These are phyloP conservation scores for Ophiostoma quercus DNA, from an alignment of 2,329 filamentous ascomycete species.

Conservation along the genomic window DNA sequence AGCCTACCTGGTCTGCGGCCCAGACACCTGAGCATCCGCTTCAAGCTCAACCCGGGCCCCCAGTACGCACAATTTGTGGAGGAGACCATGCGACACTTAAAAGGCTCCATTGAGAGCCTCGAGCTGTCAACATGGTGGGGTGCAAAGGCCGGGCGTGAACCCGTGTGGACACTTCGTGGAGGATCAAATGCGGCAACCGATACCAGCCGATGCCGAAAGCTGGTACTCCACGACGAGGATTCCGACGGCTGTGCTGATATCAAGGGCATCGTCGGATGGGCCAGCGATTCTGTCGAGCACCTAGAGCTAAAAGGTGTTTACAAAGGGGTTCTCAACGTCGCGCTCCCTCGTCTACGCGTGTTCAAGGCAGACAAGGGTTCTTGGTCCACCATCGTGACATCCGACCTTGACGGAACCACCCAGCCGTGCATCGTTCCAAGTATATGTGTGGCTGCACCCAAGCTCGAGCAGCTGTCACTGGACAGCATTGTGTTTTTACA, in stretches of 20 bases:
- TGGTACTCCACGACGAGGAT: not conserved
- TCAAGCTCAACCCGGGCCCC: not conserved
- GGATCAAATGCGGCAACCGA: not conserved
- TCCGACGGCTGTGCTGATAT: not conserved
- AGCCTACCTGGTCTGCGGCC: constrained; percentile 17
- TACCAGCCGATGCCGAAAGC: not conserved
- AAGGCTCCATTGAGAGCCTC: not conserved
- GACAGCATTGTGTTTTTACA: not conserved
- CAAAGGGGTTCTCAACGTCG: not conserved
- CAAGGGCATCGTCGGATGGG: not conserved
- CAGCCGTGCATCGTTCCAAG: not conserved
- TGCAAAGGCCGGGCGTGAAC: not conserved
- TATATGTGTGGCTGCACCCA: constrained; percentile 11
- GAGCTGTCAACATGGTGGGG: constrained; percentile 18
- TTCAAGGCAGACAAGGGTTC: not conserved
- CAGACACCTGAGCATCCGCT: constrained; percentile 3
- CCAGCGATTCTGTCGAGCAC: not conserved
- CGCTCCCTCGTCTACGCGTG: constrained; percentile 8
- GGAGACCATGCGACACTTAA: constrained; percentile 4
- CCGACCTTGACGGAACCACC: too few relatives aligned
- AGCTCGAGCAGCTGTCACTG: constrained; percentile 25
- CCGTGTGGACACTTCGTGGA: not conserved
- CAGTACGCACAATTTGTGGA: constrained; percentile 10
- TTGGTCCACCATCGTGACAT: not conserved
- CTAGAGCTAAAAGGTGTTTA: not conserved